Conservation (phyloP, 2,329 filamentous ascomycete species). For the Penicillium janthinellum region DNA sequence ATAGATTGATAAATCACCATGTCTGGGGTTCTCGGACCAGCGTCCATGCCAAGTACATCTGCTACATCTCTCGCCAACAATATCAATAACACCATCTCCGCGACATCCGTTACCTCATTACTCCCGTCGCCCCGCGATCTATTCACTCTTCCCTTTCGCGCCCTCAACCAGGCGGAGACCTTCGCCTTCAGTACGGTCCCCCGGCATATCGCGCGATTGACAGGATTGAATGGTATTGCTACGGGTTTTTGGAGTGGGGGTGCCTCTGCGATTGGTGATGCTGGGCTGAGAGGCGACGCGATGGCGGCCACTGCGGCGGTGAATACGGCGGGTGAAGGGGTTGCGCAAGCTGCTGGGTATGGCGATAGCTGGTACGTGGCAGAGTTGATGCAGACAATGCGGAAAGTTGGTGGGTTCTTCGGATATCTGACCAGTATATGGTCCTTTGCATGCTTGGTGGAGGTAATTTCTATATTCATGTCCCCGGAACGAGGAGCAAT, state of each 20-base stretch:
- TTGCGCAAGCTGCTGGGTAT: conserved; percentile 36
- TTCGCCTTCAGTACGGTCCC: conserved; percentile 41
- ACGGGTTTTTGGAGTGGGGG: conserved; percentile 28
- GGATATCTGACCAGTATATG: conserved; percentile 89
- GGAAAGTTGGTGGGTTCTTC: conserved; percentile 82
- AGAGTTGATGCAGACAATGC: conserved; percentile 55
- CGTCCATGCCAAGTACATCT: conserved; percentile 24
- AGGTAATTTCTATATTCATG: conserved; percentile 51
- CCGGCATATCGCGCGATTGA: conserved; percentile 33
- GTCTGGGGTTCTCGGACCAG: conserved; percentile 26
- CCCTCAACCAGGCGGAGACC: conserved; percentile 39
- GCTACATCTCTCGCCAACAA: conserved; percentile 23
- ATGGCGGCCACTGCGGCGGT: conserved; percentile 43
- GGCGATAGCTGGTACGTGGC: conserved; percentile 41
- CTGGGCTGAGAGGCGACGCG: conserved; percentile 40
- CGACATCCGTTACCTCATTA: conserved; percentile 22
- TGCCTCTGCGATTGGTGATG: conserved; percentile 14
- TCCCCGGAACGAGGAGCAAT: neutral
- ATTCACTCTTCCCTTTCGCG: conserved; percentile 40
- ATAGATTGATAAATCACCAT: conserved; percentile 24
- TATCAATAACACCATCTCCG: conserved; percentile 25
- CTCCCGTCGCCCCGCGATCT: conserved; percentile 35
- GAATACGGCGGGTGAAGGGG: conserved; percentile 35
- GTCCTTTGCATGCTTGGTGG: conserved; percentile 83
- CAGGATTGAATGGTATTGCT: conserved; percentile 32